Percentiles rank a stretch among this genome's conserved stretches.
Evolutionary conservation across 2,329 filamentous ascomycete genomes (phyloP).

Genomic region (Colletotrichum caudatum): DNA sequence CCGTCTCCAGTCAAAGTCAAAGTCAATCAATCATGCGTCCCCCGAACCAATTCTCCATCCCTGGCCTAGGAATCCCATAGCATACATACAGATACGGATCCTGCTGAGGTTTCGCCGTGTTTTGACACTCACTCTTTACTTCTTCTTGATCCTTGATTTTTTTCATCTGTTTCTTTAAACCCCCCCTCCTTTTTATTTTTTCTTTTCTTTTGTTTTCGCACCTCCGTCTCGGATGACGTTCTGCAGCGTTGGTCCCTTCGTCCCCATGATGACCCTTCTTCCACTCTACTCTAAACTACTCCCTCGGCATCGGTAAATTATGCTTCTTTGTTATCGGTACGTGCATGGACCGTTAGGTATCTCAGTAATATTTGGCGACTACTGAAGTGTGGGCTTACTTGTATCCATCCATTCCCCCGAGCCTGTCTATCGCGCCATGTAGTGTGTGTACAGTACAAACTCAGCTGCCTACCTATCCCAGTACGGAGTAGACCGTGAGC

Average conservation of each 20-base stretch:
- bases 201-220: background rate
- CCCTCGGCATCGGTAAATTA: background rate
- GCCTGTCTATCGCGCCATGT: background rate
- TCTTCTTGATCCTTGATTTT: background rate
- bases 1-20: conserved; percentile 30
- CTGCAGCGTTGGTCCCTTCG: background rate
- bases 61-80: conserved; percentile 29
- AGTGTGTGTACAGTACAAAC: background rate
- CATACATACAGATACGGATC: conserved; percentile 12
- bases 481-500: background rate
- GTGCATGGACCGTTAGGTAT: background rate
- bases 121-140: background rate
- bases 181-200: background rate
- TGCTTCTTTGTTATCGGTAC: background rate
- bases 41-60: conserved; percentile 15
- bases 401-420: background rate
- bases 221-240: background rate
- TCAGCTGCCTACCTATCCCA: background rate
- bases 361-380: background rate
- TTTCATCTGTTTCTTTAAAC: background rate
- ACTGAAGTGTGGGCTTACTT: background rate
- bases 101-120: background rate
- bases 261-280: background rate
- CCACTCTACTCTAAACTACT: background rate
- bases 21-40: conserved; percentile 33